A percentile compares a stretch with the other conserved stretches of the same genome.
These are phyloP conservation scores for Trypethelium eluteriae DNA, from an alignment of 495 filamentous ascomycete genomes.

Conservation along the genomic window DNA sequence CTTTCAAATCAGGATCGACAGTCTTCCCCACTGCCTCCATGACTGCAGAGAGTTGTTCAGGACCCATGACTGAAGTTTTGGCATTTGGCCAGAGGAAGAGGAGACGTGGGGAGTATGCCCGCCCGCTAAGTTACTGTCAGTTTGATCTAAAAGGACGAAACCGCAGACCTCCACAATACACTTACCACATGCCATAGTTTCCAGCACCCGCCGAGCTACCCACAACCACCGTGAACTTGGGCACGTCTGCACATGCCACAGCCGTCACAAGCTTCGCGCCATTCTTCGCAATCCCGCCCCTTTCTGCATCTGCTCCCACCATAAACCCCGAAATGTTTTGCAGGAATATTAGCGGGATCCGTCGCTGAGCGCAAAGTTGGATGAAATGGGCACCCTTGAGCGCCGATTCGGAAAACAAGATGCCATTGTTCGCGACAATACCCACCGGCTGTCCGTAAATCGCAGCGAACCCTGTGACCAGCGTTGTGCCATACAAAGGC, in stretches of 20 bases:
- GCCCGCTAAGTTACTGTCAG: constrained; percentile 49
- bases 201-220: constrained; percentile 70
- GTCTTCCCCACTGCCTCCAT: constrained; percentile 90
- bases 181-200: constrained; percentile 77
- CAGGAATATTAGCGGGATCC: constrained; percentile 83
- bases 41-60: constrained; percentile 82
- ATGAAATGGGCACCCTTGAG: constrained; percentile 98
- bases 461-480: constrained; percentile 85
- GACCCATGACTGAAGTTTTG: constrained; percentile 90
- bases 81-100: constrained; percentile 98
- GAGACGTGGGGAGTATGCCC: constrained; percentile 83
- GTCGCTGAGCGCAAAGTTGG: constrained; percentile 86
- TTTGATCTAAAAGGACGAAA: background rate
- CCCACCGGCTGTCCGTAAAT: constrained; percentile 90
- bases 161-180: constrained; percentile 17
- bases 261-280: constrained; percentile 95
- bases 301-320: constrained; percentile 89
- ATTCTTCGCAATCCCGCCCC: constrained; percentile 94
- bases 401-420: constrained; percentile 84
- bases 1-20: constrained; percentile 72
- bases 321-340: constrained; percentile 98
- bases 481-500: constrained; percentile 77
- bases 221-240: constrained; percentile 93
- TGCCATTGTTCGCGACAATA: constrained; percentile 94
- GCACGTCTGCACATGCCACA: constrained; percentile 88